Conservation (phyloP, 495 filamentous ascomycete genomes). For the Aspergillus bertholletiae region DNA sequence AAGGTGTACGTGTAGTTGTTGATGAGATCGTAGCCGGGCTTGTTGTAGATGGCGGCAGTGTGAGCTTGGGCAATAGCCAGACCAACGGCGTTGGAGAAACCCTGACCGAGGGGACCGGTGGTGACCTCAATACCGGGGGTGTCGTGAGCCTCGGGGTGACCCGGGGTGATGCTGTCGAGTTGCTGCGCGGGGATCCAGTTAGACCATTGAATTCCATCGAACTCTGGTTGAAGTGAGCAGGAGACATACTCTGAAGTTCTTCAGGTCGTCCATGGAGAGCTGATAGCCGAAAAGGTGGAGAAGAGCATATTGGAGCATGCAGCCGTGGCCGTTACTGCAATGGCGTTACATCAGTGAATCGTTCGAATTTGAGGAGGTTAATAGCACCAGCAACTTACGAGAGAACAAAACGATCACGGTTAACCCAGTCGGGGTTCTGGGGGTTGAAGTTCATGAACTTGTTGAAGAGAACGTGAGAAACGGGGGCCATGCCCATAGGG, state of each 20-base stretch:
- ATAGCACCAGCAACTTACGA: conserved; percentile 65
- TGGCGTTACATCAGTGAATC: conserved; percentile 6
- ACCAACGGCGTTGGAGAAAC: conserved; percentile 93
- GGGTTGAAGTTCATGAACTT: conserved; percentile 99
- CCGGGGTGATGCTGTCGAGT: conserved; percentile 91
- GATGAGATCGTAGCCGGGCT: conserved; percentile 85
- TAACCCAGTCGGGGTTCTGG: conserved; percentile 94
- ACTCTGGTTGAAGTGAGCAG: not conserved
- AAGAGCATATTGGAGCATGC: conserved; percentile 98
- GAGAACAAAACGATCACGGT: conserved; percentile 97
- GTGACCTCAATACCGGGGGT: conserved; percentile 97
- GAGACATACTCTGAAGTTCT: conserved; percentile 83
- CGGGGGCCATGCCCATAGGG: conserved; percentile 98
- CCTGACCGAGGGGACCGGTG: conserved; percentile 93
- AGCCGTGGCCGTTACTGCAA: conserved; percentile 90
- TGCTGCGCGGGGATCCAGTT: conserved; percentile 37
- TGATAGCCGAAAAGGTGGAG: conserved; percentile 95
- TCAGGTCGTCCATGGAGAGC: conserved; percentile 83
- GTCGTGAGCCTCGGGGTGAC: conserved; percentile 95
- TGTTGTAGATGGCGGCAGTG: conserved; percentile 90
- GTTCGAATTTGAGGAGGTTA: not conserved
- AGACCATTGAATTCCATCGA: not conserved
- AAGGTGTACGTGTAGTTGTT: conserved; percentile 96
- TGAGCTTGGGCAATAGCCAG: conserved; percentile 94
- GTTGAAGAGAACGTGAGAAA: conserved; percentile 97